These are phyloP conservation scores for Cystobasidium ongulense DNA, from an alignment of 768 basidiomycete genomes.

Conservation along the genomic window DNA sequence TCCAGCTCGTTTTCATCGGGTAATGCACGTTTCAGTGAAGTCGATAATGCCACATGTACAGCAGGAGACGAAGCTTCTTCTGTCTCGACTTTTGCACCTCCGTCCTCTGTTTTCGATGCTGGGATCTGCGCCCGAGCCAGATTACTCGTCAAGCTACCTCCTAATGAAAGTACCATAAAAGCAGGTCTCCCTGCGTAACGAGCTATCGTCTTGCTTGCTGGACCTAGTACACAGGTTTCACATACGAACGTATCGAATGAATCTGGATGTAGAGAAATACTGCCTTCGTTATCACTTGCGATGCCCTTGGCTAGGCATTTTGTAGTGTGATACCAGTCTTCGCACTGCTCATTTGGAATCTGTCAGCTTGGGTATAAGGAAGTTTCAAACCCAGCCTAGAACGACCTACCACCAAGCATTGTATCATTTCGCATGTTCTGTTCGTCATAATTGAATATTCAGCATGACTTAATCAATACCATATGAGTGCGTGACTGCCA, in stretches of 20 bases:
- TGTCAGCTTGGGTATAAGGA: not conserved
- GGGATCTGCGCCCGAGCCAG: not conserved
- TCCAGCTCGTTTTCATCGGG: not conserved
- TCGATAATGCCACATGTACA: not conserved
- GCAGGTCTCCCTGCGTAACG: constrained; percentile 6
- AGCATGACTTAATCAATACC: too few species aligned
- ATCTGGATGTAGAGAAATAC: constrained; percentile 4
- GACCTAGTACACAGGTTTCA: constrained; percentile 4
- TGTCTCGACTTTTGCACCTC: not conserved
- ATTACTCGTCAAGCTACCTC: not conserved
- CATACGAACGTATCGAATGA: constrained; percentile 25
- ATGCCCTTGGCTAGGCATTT: constrained; percentile 29
- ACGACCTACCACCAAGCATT: constrained; percentile 16
- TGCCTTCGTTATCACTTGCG: not conserved
- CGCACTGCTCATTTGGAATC: constrained; percentile 22
- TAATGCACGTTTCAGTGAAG: not conserved
- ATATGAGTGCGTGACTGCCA: too few species aligned
- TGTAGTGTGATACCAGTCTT: constrained; percentile 40
- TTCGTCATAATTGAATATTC: not conserved
- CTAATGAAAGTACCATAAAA: constrained; percentile 1
- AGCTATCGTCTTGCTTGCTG: not conserved
- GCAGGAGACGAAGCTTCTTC: not conserved
- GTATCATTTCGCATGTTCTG: constrained; percentile 30
- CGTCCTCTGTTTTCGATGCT: not conserved
- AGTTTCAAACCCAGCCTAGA: not conserved